These are phyloP conservation scores for Eragrostis curvula DNA, from an alignment of 176 grass and related monocot species.

Conservation along the genomic window DNA sequence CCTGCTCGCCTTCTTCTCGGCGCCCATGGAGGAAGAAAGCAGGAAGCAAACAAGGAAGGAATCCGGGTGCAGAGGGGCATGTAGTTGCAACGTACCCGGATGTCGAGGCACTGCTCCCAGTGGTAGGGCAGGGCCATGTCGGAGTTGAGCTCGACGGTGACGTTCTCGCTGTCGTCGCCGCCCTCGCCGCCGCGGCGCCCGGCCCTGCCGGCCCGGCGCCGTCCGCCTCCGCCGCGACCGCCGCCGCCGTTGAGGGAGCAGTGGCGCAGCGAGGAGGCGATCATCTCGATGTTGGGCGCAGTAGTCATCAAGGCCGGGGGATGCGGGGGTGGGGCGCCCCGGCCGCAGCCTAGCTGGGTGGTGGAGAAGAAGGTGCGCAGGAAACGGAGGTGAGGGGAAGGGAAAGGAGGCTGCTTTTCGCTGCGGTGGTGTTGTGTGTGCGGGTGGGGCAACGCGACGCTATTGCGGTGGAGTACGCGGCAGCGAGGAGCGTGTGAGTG, in stretches of 20 bases:
- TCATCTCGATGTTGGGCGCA: conserved; percentile 79
- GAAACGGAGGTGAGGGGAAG: background rate
- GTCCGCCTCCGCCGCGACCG: conserved; percentile 11
- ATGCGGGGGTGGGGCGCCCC: background rate
- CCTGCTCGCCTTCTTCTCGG: background rate
- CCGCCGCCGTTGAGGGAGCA: conserved; percentile 54
- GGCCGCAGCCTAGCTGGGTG: conserved; percentile 15
- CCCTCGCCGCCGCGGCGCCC: conserved; percentile 4
- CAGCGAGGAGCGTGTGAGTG: background rate
- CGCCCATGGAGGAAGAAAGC: background rate
- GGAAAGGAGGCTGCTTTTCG: conserved; percentile 35
- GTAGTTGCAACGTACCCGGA: conserved; percentile 60
- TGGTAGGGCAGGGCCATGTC: conserved; percentile 86
- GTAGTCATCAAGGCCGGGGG: conserved; percentile 60
- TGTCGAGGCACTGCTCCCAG: conserved; percentile 99
- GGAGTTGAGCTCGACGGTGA: conserved; percentile 95
- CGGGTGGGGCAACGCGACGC: conserved; percentile 13
- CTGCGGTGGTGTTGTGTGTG: conserved; percentile 41
- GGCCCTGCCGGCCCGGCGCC: conserved; percentile 1
- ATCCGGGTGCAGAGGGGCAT: background rate
- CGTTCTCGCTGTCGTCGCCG: conserved; percentile 48
- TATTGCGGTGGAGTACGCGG: background rate
- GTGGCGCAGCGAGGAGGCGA: conserved; percentile 67
- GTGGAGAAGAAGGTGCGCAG: background rate
- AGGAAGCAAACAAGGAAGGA: background rate